Conservation (phyloP, 2,329 filamentous ascomycete species). For the Mollisiaceae sp. region DNA sequence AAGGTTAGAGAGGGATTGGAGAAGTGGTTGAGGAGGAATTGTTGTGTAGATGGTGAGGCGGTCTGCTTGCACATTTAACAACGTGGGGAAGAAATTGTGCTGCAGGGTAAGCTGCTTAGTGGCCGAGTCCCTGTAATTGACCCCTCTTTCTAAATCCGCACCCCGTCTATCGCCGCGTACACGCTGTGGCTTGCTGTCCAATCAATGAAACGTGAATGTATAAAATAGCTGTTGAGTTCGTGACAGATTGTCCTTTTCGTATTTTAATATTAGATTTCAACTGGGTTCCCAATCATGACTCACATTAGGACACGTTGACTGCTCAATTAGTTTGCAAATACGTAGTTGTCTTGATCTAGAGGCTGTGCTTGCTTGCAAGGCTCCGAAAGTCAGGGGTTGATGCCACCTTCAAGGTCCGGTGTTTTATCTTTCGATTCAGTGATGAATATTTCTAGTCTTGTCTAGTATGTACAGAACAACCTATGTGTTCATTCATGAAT, state of each 20-base stretch:
- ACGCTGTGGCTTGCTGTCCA: background rate
- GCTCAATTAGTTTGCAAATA: background rate
- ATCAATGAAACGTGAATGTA: background rate
- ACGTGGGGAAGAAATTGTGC: conserved; percentile 6
- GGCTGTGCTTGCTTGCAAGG: background rate
- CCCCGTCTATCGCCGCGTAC: background rate
- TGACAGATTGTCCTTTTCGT: conserved; percentile 1
- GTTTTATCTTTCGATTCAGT: background rate
- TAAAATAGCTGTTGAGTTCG: background rate
- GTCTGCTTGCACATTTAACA: conserved; percentile 4
- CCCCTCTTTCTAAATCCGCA: conserved; percentile 5
- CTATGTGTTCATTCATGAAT: background rate
- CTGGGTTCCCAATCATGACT: background rate
- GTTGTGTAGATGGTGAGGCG: conserved; percentile 2
- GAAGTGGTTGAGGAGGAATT: conserved; percentile 3
- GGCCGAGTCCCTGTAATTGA: conserved; percentile 1
- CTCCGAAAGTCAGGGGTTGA: background rate
- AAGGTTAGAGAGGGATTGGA: background rate
- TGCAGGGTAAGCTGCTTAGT: conserved; percentile 11
- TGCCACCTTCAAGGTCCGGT: background rate
- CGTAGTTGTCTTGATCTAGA: background rate
- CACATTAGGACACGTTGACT: background rate
- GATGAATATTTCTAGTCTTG: background rate
- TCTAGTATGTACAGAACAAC: background rate
- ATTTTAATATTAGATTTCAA: background rate